Evolutionary conservation across 1,284 basidiomycete species (phyloP), one percentile per base, ranked within the genome.

Genomic region (Ceratobasidium sp.): DNA sequence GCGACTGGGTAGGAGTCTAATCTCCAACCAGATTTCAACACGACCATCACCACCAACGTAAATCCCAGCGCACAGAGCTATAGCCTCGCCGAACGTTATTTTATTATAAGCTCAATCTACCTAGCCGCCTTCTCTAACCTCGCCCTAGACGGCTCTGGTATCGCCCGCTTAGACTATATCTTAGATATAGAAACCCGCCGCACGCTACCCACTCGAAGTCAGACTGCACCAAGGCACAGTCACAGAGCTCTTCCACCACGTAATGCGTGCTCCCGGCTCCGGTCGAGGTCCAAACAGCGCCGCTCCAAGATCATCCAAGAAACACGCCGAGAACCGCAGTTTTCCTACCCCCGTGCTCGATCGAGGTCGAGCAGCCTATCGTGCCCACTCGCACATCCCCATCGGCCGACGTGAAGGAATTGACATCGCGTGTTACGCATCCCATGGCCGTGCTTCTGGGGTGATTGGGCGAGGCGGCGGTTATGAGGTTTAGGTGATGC

Each of bases 181-280:
- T 83, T 89, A 15, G 88, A 90, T 79, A 84, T 91, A 36, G 85
- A 85, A 44, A 87, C 88, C 3, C 9, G 85, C 86, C 8, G 89
- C 90, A 1, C 86, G 90, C 19, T 92, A 87, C 80, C 90, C 90
- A 5, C 92, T 90, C 76, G 89, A 90, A 83, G 90, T 89, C 6
- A 92, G 91, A 0, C 83, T 93, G n/a, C 89, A 92, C 77, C 92
- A 94, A 83, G 92, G 91, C 0, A 88, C 87, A 2, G 92, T 93
- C 50, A 91, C 93, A 80, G 82, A 84, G 0, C 88, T 93, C 27
- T 90, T 93, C 79, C 78, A 91, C 36, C 90, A 92, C 78, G 88
- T 89, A 0, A 87, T 92, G 86, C 82, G 77, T 9, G 73, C 78
- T n/a, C 81, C 85, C 77, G 88, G 87, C 4, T 75, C 15, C 2